These are phyloP conservation scores for Quercus ilex DNA, from an alignment of 306 rosid species.

Conservation along the genomic window DNA sequence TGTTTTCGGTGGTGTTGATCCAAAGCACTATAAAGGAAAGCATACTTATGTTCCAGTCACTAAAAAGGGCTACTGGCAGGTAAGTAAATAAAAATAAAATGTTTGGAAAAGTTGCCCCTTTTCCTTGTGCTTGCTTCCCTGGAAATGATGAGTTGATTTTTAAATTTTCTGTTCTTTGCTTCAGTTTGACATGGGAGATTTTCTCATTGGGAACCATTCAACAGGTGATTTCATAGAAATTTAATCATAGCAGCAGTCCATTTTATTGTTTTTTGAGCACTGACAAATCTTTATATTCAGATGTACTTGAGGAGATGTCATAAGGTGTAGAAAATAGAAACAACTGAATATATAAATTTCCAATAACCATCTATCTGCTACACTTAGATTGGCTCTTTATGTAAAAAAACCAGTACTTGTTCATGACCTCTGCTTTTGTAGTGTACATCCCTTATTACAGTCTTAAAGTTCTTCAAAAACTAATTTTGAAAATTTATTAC, in stretches of 20 bases:
- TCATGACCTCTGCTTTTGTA: background rate
- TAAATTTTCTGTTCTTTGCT: slow-evolving; percentile 4
- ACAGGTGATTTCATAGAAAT: slow-evolving; percentile 55
- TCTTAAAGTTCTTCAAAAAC: background rate
- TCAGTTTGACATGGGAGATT: slow-evolving; percentile 85
- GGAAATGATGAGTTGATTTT: background rate
- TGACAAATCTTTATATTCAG: slow-evolving; percentile 6
- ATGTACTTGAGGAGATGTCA: slow-evolving; percentile 10
- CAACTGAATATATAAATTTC: background rate
- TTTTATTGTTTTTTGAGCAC: slow-evolving; percentile 6
- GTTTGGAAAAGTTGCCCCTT: background rate
- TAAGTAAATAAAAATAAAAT: slow-evolving; percentile 20
- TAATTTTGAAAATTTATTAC: slow-evolving; percentile 11
- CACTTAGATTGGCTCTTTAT: background rate
- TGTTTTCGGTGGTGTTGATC: slow-evolving; percentile 74
- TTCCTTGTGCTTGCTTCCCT: background rate
- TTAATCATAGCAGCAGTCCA: background rate
- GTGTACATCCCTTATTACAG: background rate
- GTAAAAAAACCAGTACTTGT: background rate
- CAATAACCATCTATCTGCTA: background rate
- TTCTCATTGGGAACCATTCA: slow-evolving; percentile 59
- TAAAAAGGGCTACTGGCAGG: slow-evolving; percentile 90
- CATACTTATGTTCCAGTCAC: slow-evolving; percentile 83
- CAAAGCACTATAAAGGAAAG: slow-evolving; percentile 64
- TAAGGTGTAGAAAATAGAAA: background rate